Percentiles rank a stretch among this genome's conserved stretches.
phyloP scores from a whole-genome alignment of 2,329 filamentous ascomycete species.

The Penicillium sp. region DNA sequence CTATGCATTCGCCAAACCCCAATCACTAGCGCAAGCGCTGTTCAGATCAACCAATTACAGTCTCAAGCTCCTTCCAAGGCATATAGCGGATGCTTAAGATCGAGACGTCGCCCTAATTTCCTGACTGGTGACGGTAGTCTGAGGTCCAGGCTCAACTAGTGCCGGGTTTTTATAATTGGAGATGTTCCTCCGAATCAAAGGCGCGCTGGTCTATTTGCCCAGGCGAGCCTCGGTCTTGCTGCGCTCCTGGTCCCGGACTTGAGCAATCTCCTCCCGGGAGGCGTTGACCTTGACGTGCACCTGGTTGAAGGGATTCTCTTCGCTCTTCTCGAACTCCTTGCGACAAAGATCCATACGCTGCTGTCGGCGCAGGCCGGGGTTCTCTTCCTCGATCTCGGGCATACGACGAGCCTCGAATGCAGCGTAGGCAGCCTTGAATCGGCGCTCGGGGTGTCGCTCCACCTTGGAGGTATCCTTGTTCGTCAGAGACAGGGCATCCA shows the following conservation, averaged over 20 bases:
- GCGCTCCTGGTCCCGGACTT: slow-evolving; percentile 65
- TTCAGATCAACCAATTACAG: neutral
- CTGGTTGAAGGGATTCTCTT: slow-evolving; percentile 95
- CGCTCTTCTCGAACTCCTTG: slow-evolving; percentile 93
- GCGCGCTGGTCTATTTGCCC: slow-evolving; percentile 20
- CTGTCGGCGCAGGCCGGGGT: slow-evolving; percentile 72
- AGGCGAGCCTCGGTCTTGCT: slow-evolving; percentile 72
- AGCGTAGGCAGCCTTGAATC: slow-evolving; percentile 82
- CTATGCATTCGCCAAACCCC: neutral
- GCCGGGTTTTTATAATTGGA: neutral
- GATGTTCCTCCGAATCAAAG: neutral
- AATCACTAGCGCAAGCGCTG: neutral
- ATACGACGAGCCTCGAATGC: slow-evolving; percentile 78
- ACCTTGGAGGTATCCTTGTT: slow-evolving; percentile 63
- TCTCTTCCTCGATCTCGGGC: slow-evolving; percentile 81
- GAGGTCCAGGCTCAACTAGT: neutral
- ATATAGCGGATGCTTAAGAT: neutral
- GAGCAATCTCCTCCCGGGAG: slow-evolving; percentile 70
- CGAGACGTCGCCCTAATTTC: neutral
- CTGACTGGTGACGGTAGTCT: neutral
- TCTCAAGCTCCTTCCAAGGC: neutral
- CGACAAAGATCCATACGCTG: slow-evolving; percentile 80
- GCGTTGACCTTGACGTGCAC: slow-evolving; percentile 73
- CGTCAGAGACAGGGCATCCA: slow-evolving; percentile 77
- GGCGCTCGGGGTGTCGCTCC: slow-evolving; percentile 82